phyloP scores from a whole-genome alignment of 441 rosid genomes.

The Codiaeum variegatum region DNA sequence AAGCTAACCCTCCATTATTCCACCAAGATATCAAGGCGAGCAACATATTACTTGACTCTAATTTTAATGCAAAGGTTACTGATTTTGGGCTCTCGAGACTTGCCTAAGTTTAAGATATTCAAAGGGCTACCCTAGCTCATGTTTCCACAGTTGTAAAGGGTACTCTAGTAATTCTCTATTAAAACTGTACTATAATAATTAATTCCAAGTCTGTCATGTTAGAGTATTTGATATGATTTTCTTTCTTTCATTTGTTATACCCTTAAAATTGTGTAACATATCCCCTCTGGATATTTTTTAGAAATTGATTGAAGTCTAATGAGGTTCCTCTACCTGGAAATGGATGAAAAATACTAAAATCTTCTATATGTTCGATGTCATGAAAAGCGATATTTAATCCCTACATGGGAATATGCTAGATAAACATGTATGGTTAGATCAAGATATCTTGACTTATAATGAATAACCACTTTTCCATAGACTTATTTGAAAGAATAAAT shows the following conservation, averaged over 20 bases:
- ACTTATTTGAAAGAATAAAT: neutral
- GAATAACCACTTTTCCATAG: neutral
- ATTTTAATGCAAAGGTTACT: conserved; percentile 79
- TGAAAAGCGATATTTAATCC: neutral
- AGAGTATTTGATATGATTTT: neutral
- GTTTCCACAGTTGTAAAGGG: conserved; percentile 97
- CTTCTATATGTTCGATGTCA: neutral
- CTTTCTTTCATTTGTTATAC: conserved; percentile 5
- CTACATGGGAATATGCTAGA: neutral
- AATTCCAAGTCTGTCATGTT: neutral
- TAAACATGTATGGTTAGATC: neutral
- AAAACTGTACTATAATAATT: neutral
- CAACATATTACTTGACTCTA: conserved; percentile 78
- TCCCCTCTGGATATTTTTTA: neutral
- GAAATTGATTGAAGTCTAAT: neutral
- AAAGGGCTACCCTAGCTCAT: conserved; percentile 68
- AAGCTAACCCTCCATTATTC: conserved; percentile 94
- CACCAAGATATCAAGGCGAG: conserved; percentile 96
- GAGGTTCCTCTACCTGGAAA: neutral
- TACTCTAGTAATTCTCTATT: conserved; percentile 65
- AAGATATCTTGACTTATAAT: neutral
- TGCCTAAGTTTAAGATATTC: conserved; percentile 83
- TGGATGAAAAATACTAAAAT: neutral
- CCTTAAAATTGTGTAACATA: neutral
- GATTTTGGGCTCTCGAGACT: conserved; percentile 96